These are phyloP conservation scores for Colletotrichum sp. DNA, from an alignment of 2,329 filamentous ascomycete species.

Conservation along the genomic window DNA sequence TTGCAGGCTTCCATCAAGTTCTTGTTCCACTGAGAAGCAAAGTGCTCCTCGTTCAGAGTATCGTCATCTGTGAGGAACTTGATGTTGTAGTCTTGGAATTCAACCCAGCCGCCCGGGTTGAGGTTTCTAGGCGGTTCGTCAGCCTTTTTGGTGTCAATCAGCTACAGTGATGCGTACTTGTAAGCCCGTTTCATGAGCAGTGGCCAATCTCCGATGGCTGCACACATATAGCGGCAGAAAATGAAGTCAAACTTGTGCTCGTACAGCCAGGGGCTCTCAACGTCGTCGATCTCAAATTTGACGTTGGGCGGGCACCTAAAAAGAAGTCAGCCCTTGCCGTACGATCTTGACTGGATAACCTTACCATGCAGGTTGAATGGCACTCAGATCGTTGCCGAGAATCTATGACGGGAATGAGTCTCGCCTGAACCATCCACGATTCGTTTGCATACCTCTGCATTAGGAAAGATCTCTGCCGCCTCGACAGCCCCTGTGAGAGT, in stretches of 20 bases:
- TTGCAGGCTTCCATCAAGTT: slow-evolving; percentile 25
- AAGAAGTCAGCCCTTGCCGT: not conserved
- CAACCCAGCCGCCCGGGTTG: slow-evolving; percentile 36
- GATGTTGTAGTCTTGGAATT: slow-evolving; percentile 27
- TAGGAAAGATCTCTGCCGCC: slow-evolving; percentile 37
- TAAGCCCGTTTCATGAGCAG: not conserved
- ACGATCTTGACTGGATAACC: no score
- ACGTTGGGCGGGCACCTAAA: slow-evolving; percentile 64
- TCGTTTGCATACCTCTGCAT: slow-evolving; percentile 23
- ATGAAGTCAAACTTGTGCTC: slow-evolving; percentile 35
- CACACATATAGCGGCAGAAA: slow-evolving; percentile 24
- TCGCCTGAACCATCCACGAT: slow-evolving; percentile 18
- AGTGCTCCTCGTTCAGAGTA: slow-evolving; percentile 11
- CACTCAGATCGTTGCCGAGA: slow-evolving; percentile 32
- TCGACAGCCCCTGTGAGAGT: slow-evolving; percentile 38
- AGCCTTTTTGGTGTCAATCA: not conserved
- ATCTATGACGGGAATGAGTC: slow-evolving; percentile 42
- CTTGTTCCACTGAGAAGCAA: slow-evolving; percentile 18
- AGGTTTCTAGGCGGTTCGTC: slow-evolving; percentile 27
- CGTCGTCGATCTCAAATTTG: slow-evolving; percentile 69
- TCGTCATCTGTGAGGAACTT: slow-evolving; percentile 26
- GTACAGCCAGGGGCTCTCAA: slow-evolving; percentile 52
- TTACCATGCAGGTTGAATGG: slow-evolving; percentile 13
- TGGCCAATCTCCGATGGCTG: slow-evolving; percentile 1
- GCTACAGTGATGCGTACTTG: slow-evolving; percentile 28